Base-by-base conservation (phyloP, 306 rosid genomes). In the Vigna trinervia region DNA sequence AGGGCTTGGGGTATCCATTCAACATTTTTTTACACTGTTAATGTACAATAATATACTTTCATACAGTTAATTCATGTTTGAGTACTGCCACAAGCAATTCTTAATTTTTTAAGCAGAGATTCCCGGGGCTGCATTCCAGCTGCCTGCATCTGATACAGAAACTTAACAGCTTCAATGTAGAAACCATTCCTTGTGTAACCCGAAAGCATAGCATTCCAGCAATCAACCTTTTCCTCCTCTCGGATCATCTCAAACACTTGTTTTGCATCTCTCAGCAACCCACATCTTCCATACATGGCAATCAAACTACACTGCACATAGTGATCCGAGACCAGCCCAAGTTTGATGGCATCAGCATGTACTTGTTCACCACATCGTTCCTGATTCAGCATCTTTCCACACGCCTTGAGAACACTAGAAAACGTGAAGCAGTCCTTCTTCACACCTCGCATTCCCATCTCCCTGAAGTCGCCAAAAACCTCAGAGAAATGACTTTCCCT, bases 141-240 rank as follows among this genome's bases (percentile, higher is more conserved):
- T 22, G 45, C 87, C 56, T 83, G 84, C 90, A 90, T 86, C 77
- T 71, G 84, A 83, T 88, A 86, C 57, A 90, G 73, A 69, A 88
- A 80, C 86, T 86, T 90, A 8, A 88, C 75, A 45, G 95, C 95
- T 69, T 88, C 88, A 57, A 86, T 20, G 63, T 86, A 52, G 65
- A 81, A 32, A 36, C 74, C 90, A 77, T 81, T 82, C 5, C 82
- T 77, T 73, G 83, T 60, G 75, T 78, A 90, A 39, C 87, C 74
- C 67, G 68, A 80, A 59, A 88, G 84, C 90, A 90, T 86, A 30
- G 94, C 94, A 86, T 90, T 90, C 94, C 89, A 90, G 67, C 81
- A 80, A 41, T 84, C 92, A 34, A 23, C 62, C 34, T 81, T 83
- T 69, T 75, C 52, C 68, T 83, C 79, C 50, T 81, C 46, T 43